These are phyloP conservation scores for Heracleum sosnowskyi DNA, from an alignment of 129 eudicot genomes.

Conservation along the genomic window DNA sequence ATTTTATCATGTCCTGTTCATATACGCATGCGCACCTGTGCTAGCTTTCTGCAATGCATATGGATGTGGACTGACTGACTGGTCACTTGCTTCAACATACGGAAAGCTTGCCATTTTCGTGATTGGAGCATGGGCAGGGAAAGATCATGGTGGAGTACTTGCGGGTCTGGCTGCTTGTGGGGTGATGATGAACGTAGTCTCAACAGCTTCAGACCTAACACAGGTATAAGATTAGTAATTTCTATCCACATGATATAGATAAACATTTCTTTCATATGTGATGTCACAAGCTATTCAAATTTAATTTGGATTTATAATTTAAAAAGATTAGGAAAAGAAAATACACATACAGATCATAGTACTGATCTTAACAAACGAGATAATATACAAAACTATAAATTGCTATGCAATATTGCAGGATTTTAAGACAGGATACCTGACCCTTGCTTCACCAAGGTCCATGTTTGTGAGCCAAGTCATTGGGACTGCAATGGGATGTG, in stretches of 20 bases:
- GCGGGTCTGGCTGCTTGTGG: conserved; percentile 78
- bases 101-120: conserved; percentile 50
- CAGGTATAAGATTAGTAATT: conserved; percentile 15
- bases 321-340: background rate
- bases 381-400: background rate
- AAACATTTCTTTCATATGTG: background rate
- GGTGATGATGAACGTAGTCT: conserved; percentile 60
- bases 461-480: conserved; percentile 13
- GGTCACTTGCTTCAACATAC: conserved; percentile 59
- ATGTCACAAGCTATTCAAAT: no score
- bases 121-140: conserved; percentile 49
- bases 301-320: no score
- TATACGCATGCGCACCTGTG: conserved; percentile 42
- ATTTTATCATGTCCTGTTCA: conserved; percentile 48
- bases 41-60: conserved; percentile 67
- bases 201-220: conserved; percentile 53
- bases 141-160: conserved; percentile 48
- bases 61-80: conserved; percentile 65
- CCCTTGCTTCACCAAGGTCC: conserved; percentile 13
- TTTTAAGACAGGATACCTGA: conserved; percentile 9
- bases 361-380: background rate
- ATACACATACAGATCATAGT: background rate
- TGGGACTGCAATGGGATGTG: conserved; percentile 11
- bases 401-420: background rate
- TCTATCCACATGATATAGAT: background rate